Base-by-base conservation (phyloP, 2,329 filamentous ascomycete species). In the Coniella lustricola region DNA sequence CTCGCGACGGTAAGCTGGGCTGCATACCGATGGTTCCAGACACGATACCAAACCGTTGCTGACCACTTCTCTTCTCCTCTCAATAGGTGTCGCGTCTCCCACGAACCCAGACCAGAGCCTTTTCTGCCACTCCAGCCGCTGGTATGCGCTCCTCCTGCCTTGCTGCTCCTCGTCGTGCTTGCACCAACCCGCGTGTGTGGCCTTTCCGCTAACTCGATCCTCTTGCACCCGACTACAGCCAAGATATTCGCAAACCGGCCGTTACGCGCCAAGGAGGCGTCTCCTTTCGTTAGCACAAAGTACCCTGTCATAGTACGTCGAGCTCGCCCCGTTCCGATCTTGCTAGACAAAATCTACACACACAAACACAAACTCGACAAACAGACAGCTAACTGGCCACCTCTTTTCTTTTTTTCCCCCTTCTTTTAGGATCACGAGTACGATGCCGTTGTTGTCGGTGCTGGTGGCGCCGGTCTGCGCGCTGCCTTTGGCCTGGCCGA, bases 391-490 rank as follows among this genome's bases (percentile, higher is more conserved):
- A n/a, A n/a, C n/a, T n/a, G n/a, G n/a, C n/a, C n/a, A n/a, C n/a
- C n/a, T n/a, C n/a, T n/a, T n/a, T n/a, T n/a, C n/a, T n/a, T n/a
- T n/a, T n/a, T n/a, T n/a, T 29, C 5, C 25, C 5, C 50, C 49
- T 42, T 20, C 35, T 14, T 54, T 22, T 63, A 90, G 82, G 93
- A 97, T 69, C 93, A 98, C 73, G 90, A 97, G 73, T 97, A 96
- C 72, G 93, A 97, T 85, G 91, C 91, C 54, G 77, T 98, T 60
- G 93, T 98, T 53, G 89, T 93, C 57, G 87, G 87, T 60, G 87
- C 87, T 54, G 87, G 87, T 65, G 87, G 87, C 60, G 76, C 87
- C 53, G 87, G 87, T 68, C 76, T 93, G 57, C 84, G 87, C 67
- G 86, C 87, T 43, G 87, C 87, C 45, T 90, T 91, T 63, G 87